Conservation (phyloP, 2,329 filamentous ascomycete genomes). For the Acephala macrosclerotiorum region DNA sequence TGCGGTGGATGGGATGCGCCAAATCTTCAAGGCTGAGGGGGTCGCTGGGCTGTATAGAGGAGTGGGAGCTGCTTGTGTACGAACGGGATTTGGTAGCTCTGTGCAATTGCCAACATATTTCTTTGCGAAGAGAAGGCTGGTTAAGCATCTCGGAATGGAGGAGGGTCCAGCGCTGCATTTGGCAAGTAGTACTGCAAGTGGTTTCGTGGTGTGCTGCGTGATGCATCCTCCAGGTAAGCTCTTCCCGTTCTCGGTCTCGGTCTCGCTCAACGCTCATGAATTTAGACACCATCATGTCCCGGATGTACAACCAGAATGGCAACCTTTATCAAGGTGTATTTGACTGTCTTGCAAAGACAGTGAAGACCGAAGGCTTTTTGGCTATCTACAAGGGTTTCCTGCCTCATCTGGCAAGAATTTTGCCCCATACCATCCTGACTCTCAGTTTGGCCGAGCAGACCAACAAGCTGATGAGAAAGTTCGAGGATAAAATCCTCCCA, state of each 20-base stretch:
- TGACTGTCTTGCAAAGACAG: constrained; percentile 89
- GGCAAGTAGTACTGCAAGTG: constrained; percentile 85
- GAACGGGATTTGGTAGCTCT: constrained; percentile 93
- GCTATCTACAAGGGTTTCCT: constrained; percentile 99
- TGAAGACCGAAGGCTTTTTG: constrained; percentile 88
- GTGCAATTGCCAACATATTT: constrained; percentile 98
- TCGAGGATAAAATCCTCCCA: constrained; percentile 69
- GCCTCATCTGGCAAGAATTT: constrained; percentile 89
- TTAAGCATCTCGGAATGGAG: constrained; percentile 84
- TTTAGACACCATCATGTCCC: constrained; percentile 93
- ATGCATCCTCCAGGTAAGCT: constrained; percentile 92
- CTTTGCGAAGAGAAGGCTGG: constrained; percentile 88
- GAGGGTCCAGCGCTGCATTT: constrained; percentile 91
- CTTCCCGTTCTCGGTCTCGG: background rate
- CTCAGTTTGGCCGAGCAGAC: constrained; percentile 95
- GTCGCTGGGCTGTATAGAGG: constrained; percentile 86
- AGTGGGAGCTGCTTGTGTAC: constrained; percentile 91
- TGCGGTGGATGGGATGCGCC: constrained; percentile 80
- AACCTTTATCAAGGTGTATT: constrained; percentile 95
- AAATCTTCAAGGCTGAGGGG: constrained; percentile 83
- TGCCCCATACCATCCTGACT: constrained; percentile 95
- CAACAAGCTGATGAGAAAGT: constrained; percentile 84
- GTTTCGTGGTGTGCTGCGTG: constrained; percentile 95
- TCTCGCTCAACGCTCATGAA: constrained; percentile 24
- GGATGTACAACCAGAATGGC: constrained; percentile 98